Base-by-base conservation (phyloP, 1,139 yeast species). In the Blastobotrys buckinghamii region DNA sequence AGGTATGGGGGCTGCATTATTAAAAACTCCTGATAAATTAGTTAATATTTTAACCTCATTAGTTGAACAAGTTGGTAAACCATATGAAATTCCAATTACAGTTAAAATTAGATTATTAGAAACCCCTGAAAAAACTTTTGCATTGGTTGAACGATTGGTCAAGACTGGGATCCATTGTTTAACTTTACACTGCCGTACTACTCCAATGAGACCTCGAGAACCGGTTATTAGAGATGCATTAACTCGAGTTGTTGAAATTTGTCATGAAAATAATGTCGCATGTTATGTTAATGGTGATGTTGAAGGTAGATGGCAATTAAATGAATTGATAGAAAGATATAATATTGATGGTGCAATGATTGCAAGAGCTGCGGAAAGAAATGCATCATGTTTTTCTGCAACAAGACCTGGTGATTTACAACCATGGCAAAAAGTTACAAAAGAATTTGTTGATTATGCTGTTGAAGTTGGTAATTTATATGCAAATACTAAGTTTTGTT, bases 1-100 rank as follows among this genome's bases (percentile, higher is more conserved):
- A 0, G 98, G 98, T 1, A 92, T 92, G 97, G 98, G 98, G 5
- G 96, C 97, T 2, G 97, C 96, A 0, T 71, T 92, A 43, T 72
- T 92, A 51, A 72, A 77, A 42, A 87, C 90, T 0, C 97, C 97
- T 0, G 96, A 86, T 42, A 68, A 77, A 42, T 72, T 92, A 30
- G 84, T 82, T 57, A 74, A 75, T 17, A 92, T 92, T 33, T 69
- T 92, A 51, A 66, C 68, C 2, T 75, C 76, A 13, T 70, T 92
- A 48, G 97, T 92, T 1, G 73, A 74, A 22, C 75, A 88, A 55
- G 92, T 92, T 1, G 98, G 98, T 6, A 73, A 68, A 50, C 95
- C 95, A 2, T 67, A 78, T 59, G 68, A 74, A 20, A 87, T 88
- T 57, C 87, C 96, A 26, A 88, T 92, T 52, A 84, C 95, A 61